Evolutionary conservation across 441 rosid species (phyloP), one percentile per base, ranked within the genome.

Genomic region (Croton laevigatus): DNA sequence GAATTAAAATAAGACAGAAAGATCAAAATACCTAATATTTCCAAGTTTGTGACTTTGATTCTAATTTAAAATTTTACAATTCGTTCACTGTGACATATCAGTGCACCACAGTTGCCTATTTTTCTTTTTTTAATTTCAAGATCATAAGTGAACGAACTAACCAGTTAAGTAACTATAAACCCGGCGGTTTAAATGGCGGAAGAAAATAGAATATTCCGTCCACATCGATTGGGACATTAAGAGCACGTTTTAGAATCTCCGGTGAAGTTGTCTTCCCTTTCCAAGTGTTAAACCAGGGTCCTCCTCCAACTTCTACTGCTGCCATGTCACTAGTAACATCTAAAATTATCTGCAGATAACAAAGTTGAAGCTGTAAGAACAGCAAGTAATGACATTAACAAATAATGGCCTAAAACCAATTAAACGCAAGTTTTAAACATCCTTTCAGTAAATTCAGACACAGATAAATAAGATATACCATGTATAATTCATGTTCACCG

Each of bases 211-310:
- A 84, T 34, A 86, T 38, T 8, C 79, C 69, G 4, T 89, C 97
- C n/a, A 90, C 75, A 77, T 94, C 91, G 34, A 92, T 34, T 6
- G 97, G 98, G 62, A 75, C 63, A 27, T 68, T 79, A 37, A 91
- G 85, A 68, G 83, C 81, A 16, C 71, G 78, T 55, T 75, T 85
- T 45, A 92, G 81, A 54, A 88, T 57, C 78, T 89, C 93, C 0
- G 97, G 98, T 3, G 82, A 59, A 23, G 80, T 45, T 3, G 98
- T 85, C 59, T 81, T 75, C 62, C 97, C 93, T 81, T 87, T 89
- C 98, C 98, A 94, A 23, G 89, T 75, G 68, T 71, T 86, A 81
- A 94, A 94, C 98, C 97, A 91, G 0, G 97, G 98, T 23, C 98
- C 98, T 80, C 97, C 98, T 74, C 98, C 97, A 11, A 92, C 81